A percentile compares a stretch with the other conserved stretches of the same genome.
phyloP scores from a whole-genome alignment of 345 rosid species.

The Corchorus olitorius region DNA sequence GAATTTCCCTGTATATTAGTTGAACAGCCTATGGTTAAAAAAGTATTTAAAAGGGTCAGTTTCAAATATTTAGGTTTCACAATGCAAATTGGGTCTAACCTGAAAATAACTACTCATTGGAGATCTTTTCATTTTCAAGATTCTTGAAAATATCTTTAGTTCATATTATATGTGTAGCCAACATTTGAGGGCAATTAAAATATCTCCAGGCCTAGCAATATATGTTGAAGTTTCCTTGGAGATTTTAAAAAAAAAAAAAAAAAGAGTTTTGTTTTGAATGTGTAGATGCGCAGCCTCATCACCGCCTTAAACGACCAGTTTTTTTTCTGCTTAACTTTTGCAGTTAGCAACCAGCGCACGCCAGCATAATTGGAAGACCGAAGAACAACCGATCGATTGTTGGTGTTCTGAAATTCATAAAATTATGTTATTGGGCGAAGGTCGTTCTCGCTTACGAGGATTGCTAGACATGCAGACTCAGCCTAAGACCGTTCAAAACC shows the following conservation, averaged over 20 bases:
- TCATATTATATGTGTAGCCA: not conserved
- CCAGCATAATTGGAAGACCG: slow-evolving; percentile 1
- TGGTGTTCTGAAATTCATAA: not conserved
- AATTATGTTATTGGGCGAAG: not conserved
- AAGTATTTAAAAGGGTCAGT: not conserved
- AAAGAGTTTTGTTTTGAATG: slow-evolving; percentile 4
- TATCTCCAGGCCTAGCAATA: not conserved
- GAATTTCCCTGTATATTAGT: not conserved
- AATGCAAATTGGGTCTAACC: slow-evolving; percentile 5
- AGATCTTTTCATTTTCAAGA: not conserved
- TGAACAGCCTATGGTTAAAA: not conserved
- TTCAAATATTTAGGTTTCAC: slow-evolving; percentile 1
- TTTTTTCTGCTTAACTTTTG: not conserved
- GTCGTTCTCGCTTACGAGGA: slow-evolving; percentile 17
- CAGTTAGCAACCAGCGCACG: slow-evolving; percentile 15
- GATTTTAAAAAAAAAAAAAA: not conserved
- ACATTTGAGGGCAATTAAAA: not conserved
- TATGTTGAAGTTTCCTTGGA: not conserved
- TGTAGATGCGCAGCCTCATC: slow-evolving; percentile 29
- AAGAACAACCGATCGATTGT: not conserved
- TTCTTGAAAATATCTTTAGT: slow-evolving; percentile 12
- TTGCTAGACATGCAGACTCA: slow-evolving; percentile 5
- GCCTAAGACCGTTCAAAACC: slow-evolving; percentile 12
- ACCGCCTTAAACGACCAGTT: slow-evolving; percentile 28
- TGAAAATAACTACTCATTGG: slow-evolving; percentile 15